A percentile compares a stretch with the other conserved stretches of the same genome.
These are phyloP conservation scores for Colletotrichum karsti DNA, from an alignment of 2,329 filamentous ascomycete genomes.

Conservation along the genomic window DNA sequence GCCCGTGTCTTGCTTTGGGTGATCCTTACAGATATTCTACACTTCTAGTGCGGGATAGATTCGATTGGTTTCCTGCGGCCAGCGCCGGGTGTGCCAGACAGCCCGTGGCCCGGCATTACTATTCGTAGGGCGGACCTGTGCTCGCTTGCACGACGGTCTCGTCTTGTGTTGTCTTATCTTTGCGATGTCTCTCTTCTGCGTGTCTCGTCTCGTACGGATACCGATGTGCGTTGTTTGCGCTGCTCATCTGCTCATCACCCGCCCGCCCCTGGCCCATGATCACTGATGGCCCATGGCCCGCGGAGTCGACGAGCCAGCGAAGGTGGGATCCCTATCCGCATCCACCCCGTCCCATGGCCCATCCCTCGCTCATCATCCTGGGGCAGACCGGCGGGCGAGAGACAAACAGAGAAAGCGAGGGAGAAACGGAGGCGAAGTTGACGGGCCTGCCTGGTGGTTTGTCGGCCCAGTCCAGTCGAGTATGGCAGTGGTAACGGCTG, in stretches of 20 bases:
- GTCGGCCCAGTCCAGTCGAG: background rate
- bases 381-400: background rate
- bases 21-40: slow-evolving; percentile 21
- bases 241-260: background rate
- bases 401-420: background rate
- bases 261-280: background rate
- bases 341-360: background rate
- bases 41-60: slow-evolving; percentile 1
- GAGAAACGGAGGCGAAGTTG: background rate
- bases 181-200: slow-evolving; percentile 6
- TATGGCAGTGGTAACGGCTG: background rate
- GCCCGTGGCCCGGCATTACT: background rate
- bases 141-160: slow-evolving; percentile 14
- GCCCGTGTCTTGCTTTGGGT: background rate
- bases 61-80: background rate
- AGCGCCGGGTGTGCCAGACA: background rate
- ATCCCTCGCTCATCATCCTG: background rate
- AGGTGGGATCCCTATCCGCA: background rate
- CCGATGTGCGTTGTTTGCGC: background rate
- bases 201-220: background rate
- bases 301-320: background rate
- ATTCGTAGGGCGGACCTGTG: background rate
- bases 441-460: background rate
- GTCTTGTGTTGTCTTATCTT: slow-evolving; percentile 8
- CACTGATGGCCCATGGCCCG: background rate